These are phyloP conservation scores for Ceratonia siliqua DNA, from an alignment of 306 rosid genomes.

Conservation along the genomic window DNA sequence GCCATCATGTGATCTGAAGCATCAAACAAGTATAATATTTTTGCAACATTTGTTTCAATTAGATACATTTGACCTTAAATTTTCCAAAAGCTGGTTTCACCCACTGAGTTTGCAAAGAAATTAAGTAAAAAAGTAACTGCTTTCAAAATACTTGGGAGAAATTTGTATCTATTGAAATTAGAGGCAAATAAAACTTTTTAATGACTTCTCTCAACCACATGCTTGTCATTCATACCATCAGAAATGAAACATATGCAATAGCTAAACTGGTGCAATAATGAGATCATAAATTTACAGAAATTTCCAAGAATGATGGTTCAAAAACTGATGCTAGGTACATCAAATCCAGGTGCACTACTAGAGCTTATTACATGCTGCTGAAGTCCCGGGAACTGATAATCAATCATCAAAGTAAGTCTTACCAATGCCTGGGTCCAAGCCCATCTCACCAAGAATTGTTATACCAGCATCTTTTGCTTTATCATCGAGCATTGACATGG, in stretches of 20 bases:
- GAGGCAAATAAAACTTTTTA: neutral
- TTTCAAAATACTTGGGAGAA: neutral
- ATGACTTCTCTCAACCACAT: neutral
- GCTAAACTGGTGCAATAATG: slow-evolving; percentile 1
- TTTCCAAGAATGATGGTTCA: neutral
- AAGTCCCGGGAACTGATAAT: slow-evolving; percentile 1
- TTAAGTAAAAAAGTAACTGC: neutral
- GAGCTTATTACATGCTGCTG: neutral
- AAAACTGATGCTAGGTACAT: neutral
- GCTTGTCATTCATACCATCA: slow-evolving; percentile 3
- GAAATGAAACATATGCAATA: neutral
- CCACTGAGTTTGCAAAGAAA: slow-evolving; percentile 1
- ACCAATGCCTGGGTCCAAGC: slow-evolving; percentile 99
- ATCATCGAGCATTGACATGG: slow-evolving; percentile 70
- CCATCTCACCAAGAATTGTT: slow-evolving; percentile 96
- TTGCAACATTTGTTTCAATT: neutral
- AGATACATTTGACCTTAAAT: neutral
- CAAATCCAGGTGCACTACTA: neutral
- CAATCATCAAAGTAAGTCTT: slow-evolving; percentile 33
- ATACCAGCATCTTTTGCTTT: slow-evolving; percentile 79
- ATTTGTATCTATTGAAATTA: slow-evolving; percentile 5
- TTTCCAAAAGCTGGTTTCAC: slow-evolving; percentile 30
- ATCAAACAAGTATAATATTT: slow-evolving; percentile 30
- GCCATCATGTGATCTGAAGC: slow-evolving; percentile 97
- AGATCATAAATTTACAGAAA: neutral